Conservation (phyloP, 257 asterid genomes). For the Ilex aquifolium region DNA sequence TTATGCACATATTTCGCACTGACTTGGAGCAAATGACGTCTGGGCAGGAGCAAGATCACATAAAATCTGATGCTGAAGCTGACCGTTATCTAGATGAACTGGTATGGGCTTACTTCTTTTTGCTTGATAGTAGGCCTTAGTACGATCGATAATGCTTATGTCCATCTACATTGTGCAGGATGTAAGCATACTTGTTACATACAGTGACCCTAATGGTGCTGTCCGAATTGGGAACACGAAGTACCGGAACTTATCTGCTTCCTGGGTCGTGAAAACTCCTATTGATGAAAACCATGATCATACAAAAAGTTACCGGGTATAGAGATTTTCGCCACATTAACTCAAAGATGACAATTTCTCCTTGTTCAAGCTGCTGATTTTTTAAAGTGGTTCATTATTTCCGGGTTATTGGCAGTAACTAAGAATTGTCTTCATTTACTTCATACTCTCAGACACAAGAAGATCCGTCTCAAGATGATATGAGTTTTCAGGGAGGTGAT, state of each 20-base stretch:
- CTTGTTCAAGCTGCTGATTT: no score
- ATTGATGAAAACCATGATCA: constrained; percentile 34
- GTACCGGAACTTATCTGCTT: constrained; percentile 69
- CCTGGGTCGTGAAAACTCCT: constrained; percentile 86
- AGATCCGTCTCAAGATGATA: constrained; percentile 25
- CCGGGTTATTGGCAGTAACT: background rate
- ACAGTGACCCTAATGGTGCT: constrained; percentile 69
- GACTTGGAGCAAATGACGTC: constrained; percentile 15
- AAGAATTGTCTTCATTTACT: background rate
- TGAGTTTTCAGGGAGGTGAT: constrained; percentile 19
- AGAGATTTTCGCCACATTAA: no score
- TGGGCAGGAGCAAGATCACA: constrained; percentile 51
- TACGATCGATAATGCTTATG: constrained; percentile 9
- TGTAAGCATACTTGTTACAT: constrained; percentile 70
- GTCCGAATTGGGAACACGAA: constrained; percentile 53
- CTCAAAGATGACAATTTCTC: no score
- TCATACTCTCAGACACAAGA: constrained; percentile 37
- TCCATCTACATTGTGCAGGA: constrained; percentile 52
- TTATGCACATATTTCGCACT: constrained; percentile 14
- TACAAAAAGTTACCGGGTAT: constrained; percentile 39
- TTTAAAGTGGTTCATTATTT: no score
- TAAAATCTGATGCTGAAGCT: constrained; percentile 19
- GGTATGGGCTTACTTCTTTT: constrained; percentile 33
- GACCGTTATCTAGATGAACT: constrained; percentile 36
- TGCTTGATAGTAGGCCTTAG: background rate